These are phyloP conservation scores for Lablab purpureus DNA, from an alignment of 306 rosid species.

Conservation along the genomic window DNA sequence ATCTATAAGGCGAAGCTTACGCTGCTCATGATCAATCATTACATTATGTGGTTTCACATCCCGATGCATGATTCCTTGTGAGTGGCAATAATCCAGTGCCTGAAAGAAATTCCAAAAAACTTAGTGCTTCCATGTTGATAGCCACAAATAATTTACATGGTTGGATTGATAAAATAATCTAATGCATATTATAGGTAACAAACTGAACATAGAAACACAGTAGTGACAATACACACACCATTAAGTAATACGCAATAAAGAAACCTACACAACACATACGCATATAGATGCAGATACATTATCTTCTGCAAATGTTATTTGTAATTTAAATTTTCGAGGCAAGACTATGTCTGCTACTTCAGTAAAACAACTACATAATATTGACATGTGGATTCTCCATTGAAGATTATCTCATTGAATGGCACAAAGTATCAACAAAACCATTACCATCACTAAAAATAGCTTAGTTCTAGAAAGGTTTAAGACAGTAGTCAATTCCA, in stretches of 20 bases:
- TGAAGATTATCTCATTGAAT: constrained; percentile 24
- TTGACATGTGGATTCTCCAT: neutral
- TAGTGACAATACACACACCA: constrained; percentile 19
- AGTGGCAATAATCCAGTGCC: constrained; percentile 72
- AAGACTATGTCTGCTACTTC: neutral
- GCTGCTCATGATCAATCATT: constrained; percentile 71
- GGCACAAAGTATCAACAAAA: constrained; percentile 1
- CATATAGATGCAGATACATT: neutral
- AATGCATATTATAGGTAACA: constrained; percentile 26
- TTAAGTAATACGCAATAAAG: constrained; percentile 25
- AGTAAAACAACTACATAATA: neutral
- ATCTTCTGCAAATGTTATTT: constrained; percentile 9
- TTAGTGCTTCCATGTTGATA: constrained; percentile 14
- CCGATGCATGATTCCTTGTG: constrained; percentile 73
- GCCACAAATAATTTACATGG: constrained; percentile 21
- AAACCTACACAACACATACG: constrained; percentile 1
- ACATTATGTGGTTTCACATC: constrained; percentile 74
- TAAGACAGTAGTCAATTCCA: neutral
- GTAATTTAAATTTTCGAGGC: neutral
- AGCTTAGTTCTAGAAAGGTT: neutral
- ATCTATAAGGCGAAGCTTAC: constrained; percentile 67
- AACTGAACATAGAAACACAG: constrained; percentile 19
- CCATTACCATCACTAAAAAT: constrained; percentile 16
- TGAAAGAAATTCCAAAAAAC: constrained; percentile 38
- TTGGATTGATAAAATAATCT: constrained; percentile 19